A percentile compares a stretch with the other conserved stretches of the same genome.
Evolutionary conservation across 495 filamentous ascomycete species (phyloP).

Genomic region (Massariosphaeria phaeospora): DNA sequence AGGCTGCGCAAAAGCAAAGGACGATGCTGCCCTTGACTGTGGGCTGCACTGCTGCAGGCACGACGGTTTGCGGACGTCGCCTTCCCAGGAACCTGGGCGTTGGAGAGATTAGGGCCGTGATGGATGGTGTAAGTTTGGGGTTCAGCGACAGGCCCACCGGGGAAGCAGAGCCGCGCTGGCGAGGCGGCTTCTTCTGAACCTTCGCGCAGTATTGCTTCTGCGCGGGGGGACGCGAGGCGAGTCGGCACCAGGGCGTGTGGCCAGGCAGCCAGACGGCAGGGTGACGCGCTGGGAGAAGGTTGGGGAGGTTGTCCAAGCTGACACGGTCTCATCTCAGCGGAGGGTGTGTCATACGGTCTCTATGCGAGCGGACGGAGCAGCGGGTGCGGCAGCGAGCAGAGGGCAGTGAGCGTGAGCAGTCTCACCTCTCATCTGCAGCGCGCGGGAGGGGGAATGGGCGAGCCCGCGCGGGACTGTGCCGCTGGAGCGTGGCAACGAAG

Average conservation of each 20-base stretch:
- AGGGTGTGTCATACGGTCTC: conserved; percentile 18
- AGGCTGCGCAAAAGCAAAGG: conserved; percentile 6
- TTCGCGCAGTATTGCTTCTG: conserved; percentile 10
- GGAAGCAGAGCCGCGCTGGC: conserved; percentile 10
- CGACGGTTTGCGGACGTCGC: not conserved
- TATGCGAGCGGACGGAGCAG: not conserved
- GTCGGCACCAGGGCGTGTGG: conserved; percentile 13
- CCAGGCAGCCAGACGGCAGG: not conserved
- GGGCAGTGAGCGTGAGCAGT: not conserved
- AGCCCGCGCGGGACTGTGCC: not conserved
- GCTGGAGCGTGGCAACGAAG: not conserved
- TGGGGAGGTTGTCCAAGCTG: conserved; percentile 1
- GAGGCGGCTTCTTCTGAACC: conserved; percentile 6
- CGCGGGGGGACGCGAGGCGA: conserved; percentile 9
- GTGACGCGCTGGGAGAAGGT: not conserved
- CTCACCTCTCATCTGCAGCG: too few species aligned
- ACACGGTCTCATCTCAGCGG: conserved; percentile 26
- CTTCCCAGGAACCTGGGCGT: conserved; percentile 23
- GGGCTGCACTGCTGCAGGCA: not conserved
- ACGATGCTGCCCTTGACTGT: not conserved
- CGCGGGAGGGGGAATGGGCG: too few species aligned
- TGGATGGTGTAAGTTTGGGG: too few species aligned
- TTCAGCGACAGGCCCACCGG: conserved; percentile 10
- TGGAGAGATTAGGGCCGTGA: conserved; percentile 7
- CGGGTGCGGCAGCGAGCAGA: not conserved